A percentile compares a stretch with the other conserved stretches of the same genome.
These are phyloP conservation scores for Ceratobasidium sp. DNA, from an alignment of 1,284 basidiomycete genomes.

Conservation along the genomic window DNA sequence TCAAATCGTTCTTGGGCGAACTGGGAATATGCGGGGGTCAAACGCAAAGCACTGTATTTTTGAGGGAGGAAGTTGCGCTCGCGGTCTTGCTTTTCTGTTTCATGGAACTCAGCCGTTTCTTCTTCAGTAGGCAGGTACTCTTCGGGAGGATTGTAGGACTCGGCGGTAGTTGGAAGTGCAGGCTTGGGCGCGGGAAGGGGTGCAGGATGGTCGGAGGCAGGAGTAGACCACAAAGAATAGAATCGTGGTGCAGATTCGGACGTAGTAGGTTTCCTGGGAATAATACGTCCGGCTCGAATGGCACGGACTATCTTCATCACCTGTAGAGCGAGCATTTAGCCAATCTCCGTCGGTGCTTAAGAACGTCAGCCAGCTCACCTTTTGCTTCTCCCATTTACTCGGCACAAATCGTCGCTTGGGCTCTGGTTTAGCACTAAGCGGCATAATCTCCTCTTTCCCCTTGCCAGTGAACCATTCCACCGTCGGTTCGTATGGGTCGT, in stretches of 20 bases:
- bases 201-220: constrained; percentile 70
- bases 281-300: constrained; percentile 93
- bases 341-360: not conserved
- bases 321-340: constrained; percentile 57
- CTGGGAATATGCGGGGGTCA: constrained; percentile 90
- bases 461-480: constrained; percentile 98
- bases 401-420: constrained; percentile 97
- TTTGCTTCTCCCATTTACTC: constrained; percentile 99
- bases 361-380: constrained; percentile 65
- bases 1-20: constrained; percentile 96
- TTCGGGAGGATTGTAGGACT: constrained; percentile 98
- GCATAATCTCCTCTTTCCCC: constrained; percentile 94
- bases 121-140: constrained; percentile 95
- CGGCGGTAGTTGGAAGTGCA: constrained; percentile 87
- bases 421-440: constrained; percentile 89
- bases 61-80: constrained; percentile 90
- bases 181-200: constrained; percentile 95
- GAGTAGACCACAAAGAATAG: constrained; percentile 89
- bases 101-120: constrained; percentile 88
- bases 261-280: constrained; percentile 86
- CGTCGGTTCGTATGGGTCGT: constrained; percentile 93
- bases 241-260: constrained; percentile 78
- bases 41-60: constrained; percentile 86
- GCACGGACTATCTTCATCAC: constrained; percentile 99
- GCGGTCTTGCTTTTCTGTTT: constrained; percentile 88